Evolutionary conservation across 2,329 filamentous ascomycete genomes (phyloP).

Genomic region (Thielaviopsis ethacetica): DNA sequence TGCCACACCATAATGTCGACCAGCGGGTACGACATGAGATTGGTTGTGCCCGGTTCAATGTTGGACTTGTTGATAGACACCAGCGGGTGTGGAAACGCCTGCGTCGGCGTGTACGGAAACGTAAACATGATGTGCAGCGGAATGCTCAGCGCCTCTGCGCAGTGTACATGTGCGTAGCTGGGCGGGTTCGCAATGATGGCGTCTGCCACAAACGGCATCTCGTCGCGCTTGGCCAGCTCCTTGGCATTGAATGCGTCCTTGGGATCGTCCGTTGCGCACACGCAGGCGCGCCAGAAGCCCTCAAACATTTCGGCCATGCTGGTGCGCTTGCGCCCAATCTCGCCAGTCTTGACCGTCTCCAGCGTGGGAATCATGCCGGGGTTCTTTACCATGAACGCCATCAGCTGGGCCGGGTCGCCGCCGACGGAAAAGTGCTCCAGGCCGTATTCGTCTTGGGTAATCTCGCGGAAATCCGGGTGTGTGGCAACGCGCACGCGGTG

Average conservation of each 20-base stretch:
- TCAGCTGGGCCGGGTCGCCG: conserved; percentile 63
- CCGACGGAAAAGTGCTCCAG: conserved; percentile 71
- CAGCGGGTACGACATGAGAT: conserved; percentile 66
- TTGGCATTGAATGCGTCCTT: conserved; percentile 42
- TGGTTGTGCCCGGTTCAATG: conserved; percentile 55
- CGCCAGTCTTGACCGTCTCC: conserved; percentile 55
- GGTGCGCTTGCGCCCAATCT: conserved; percentile 49
- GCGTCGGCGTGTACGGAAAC: conserved; percentile 62
- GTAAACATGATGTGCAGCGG: conserved; percentile 82
- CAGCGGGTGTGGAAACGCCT: conserved; percentile 60
- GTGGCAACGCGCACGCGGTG: conserved; percentile 66
- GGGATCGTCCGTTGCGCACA: conserved; percentile 56
- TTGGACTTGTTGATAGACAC: conserved; percentile 60
- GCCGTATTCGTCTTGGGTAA: conserved; percentile 50
- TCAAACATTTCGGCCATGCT: conserved; percentile 72
- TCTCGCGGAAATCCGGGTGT: conserved; percentile 60
- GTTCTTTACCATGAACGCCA: conserved; percentile 84
- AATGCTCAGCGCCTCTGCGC: conserved; percentile 61
- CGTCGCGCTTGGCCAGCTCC: conserved; percentile 37
- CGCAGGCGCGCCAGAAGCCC: conserved; percentile 66
- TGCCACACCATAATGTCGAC: conserved; percentile 88
- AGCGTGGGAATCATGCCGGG: conserved; percentile 60
- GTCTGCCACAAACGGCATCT: conserved; percentile 46
- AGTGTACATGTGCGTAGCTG: conserved; percentile 62
- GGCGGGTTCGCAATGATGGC: conserved; percentile 78